Evolutionary conservation across 768 basidiomycete genomes (phyloP).

Genomic region (Tulasnella sp.): DNA sequence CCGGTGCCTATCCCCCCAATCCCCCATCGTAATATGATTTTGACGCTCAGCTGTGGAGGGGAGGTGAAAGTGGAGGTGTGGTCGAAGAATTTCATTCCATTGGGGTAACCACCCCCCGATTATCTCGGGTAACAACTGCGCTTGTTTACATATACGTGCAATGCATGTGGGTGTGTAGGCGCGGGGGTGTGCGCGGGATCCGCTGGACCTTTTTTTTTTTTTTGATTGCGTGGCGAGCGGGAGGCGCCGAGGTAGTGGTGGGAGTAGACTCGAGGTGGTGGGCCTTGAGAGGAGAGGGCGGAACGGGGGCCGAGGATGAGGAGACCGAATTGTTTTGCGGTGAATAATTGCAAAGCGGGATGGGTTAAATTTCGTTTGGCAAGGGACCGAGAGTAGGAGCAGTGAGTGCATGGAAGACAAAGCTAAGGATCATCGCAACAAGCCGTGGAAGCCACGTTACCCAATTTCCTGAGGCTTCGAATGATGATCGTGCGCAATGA

Average conservation of each 20-base stretch:
- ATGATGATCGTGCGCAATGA: background rate
- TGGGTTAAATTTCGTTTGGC: background rate
- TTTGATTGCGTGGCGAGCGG: background rate
- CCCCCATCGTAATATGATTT: background rate
- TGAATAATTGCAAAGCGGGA: background rate
- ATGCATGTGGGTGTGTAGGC: background rate
- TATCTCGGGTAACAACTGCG: background rate
- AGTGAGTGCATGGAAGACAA: background rate
- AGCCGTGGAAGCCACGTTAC: slow-evolving; percentile 11
- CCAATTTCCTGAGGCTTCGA: background rate
- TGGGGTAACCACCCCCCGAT: background rate
- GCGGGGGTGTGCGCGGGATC: background rate
- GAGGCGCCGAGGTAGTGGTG: background rate
- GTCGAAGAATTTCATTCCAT: background rate
- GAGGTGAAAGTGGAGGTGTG: background rate
- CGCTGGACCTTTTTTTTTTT: too few relatives aligned
- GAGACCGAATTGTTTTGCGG: background rate
- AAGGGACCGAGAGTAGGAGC: slow-evolving; percentile 12
- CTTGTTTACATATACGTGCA: background rate
- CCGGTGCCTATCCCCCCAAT: background rate
- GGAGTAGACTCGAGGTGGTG: too few relatives aligned
- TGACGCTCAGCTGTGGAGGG: background rate
- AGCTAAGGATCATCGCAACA: background rate
- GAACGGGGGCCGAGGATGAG: background rate
- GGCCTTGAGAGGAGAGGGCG: too few relatives aligned